These are phyloP conservation scores for Vaccinium vitisidaea DNA, from an alignment of 148 eudicot species.

Conservation along the genomic window DNA sequence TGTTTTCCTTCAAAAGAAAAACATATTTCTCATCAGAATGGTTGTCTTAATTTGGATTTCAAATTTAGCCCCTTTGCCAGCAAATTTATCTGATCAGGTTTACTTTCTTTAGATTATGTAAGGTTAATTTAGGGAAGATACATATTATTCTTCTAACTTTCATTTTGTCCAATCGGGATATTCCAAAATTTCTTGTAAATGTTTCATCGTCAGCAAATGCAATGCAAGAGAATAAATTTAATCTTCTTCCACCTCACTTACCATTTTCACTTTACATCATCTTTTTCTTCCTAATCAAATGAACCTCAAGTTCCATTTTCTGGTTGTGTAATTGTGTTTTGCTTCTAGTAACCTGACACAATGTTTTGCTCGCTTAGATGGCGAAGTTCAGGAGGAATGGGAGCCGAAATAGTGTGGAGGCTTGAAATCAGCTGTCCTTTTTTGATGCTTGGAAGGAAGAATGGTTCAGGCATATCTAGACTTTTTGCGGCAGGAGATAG, in stretches of 20 bases:
- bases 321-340: not conserved
- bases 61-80: not conserved
- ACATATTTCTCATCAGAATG: not conserved
- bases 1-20: not conserved
- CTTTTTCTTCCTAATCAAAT: not conserved
- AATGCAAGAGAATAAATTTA: not conserved
- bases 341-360: not conserved
- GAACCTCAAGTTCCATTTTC: not conserved
- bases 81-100: not conserved
- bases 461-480: not conserved
- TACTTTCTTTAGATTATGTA: not conserved
- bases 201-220: not conserved
- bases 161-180: not conserved
- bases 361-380: constrained; percentile 37
- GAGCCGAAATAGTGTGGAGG: constrained; percentile 15
- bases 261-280: not conserved
- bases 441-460: not conserved
- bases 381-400: constrained; percentile 44
- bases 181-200: not conserved
- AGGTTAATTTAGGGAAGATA: not conserved
- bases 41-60: not conserved
- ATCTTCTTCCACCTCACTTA: not conserved
- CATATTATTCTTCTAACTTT: not conserved
- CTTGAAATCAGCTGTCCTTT: not conserved
- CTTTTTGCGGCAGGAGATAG: constrained; percentile 5